phyloP scores from a whole-genome alignment of 768 basidiomycete species.

The Infundibulicybe gibba region DNA sequence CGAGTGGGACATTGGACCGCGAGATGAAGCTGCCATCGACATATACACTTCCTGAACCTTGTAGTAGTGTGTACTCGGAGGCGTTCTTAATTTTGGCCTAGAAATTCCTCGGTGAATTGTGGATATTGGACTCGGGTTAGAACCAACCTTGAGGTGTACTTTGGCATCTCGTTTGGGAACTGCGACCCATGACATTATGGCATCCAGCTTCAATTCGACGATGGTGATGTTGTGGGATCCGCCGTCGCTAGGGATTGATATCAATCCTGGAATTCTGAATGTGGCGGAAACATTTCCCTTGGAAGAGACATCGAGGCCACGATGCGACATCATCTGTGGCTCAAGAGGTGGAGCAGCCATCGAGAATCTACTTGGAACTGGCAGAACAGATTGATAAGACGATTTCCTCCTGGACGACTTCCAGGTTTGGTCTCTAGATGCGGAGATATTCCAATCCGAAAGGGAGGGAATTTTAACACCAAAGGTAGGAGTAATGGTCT shows the following conservation, averaged over 20 bases:
- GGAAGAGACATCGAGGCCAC: no score
- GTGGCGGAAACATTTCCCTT: constrained; percentile 36
- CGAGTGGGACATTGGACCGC: constrained; percentile 34
- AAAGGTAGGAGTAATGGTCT: constrained; percentile 39
- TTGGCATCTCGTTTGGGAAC: constrained; percentile 40
- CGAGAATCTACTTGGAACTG: no score
- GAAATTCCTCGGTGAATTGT: constrained; percentile 52
- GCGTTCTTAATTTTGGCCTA: no score
- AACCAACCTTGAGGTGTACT: constrained; percentile 31
- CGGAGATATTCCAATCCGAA: constrained; percentile 30
- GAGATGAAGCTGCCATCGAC: constrained; percentile 59
- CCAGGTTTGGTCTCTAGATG: no score
- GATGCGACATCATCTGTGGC: no score
- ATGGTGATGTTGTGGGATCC: constrained; percentile 39
- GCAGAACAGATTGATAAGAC: no score
- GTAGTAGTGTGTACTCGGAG: no score
- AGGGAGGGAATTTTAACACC: constrained; percentile 32
- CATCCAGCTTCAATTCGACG: constrained; percentile 28
- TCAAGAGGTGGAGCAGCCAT: no score
- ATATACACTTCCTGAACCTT: no score
- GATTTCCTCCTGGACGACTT: no score
- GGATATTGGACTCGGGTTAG: constrained; percentile 33
- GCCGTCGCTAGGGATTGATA: constrained; percentile 38
- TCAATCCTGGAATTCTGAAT: constrained; percentile 36
- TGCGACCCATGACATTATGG: no score